Conservation (phyloP, 2,329 filamentous ascomycete species). For the Lomentospora prolificans region DNA sequence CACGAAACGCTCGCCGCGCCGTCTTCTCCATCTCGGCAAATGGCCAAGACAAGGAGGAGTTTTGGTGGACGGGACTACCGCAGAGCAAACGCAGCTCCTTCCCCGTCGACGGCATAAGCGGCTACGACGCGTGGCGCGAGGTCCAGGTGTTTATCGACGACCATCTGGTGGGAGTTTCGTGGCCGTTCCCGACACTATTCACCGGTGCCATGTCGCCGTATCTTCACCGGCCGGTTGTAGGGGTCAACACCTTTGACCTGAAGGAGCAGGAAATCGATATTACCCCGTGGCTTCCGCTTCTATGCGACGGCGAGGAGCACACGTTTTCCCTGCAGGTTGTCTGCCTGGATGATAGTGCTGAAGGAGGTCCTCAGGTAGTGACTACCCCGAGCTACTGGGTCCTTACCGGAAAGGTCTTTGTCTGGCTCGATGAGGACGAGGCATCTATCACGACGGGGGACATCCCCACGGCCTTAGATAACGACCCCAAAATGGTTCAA, state of each 20-base stretch:
- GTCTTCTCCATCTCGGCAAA: slow-evolving; percentile 69
- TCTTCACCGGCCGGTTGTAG: slow-evolving; percentile 69
- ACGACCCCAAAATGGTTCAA: slow-evolving; percentile 32
- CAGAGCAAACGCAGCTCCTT: slow-evolving; percentile 52
- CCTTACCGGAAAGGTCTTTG: slow-evolving; percentile 68
- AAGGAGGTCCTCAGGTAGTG: neutral
- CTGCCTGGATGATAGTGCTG: slow-evolving; percentile 48
- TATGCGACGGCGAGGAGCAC: slow-evolving; percentile 57
- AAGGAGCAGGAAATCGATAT: slow-evolving; percentile 75
- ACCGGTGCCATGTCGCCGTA: slow-evolving; percentile 71
- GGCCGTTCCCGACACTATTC: slow-evolving; percentile 76
- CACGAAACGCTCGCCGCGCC: slow-evolving; percentile 56
- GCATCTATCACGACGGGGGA: slow-evolving; percentile 41
- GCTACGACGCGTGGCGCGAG: slow-evolving; percentile 67
- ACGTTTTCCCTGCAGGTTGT: slow-evolving; percentile 58
- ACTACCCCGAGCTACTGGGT: slow-evolving; percentile 50
- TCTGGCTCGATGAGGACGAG: slow-evolving; percentile 53
- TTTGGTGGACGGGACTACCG: slow-evolving; percentile 76
- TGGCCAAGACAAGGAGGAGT: slow-evolving; percentile 68
- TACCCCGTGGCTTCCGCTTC: slow-evolving; percentile 60
- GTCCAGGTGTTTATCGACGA: slow-evolving; percentile 69
- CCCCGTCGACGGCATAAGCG: slow-evolving; percentile 48
- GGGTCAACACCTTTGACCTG: slow-evolving; percentile 70
- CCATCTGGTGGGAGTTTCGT: slow-evolving; percentile 61
- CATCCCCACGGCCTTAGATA: slow-evolving; percentile 20